Evolutionary conservation across 179 eudicot genomes (phyloP).

Genomic region (Silene coronaria): DNA sequence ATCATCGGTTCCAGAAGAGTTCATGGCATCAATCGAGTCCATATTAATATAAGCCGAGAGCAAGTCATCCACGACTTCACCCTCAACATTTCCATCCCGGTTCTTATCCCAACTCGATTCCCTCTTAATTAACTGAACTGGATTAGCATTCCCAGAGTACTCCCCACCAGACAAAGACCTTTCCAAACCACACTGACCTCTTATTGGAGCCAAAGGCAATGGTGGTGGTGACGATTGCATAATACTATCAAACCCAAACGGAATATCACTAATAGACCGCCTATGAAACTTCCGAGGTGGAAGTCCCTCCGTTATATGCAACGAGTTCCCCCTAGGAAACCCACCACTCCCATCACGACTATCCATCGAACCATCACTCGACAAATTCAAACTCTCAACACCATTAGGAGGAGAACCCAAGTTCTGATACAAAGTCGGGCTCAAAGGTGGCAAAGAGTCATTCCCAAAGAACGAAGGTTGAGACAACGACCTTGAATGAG

Average conservation of each 20-base stretch:
- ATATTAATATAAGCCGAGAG: slow-evolving; percentile 79
- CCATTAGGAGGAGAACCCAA: slow-evolving; percentile 28
- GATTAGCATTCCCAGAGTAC: slow-evolving; percentile 36
- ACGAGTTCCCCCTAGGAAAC: slow-evolving; percentile 35
- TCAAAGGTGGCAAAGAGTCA: slow-evolving; percentile 83
- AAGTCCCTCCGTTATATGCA: slow-evolving; percentile 52
- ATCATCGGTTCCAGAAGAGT: slow-evolving; percentile 67
- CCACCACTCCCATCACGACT: slow-evolving; percentile 45
- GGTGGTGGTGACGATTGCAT: slow-evolving; percentile 61
- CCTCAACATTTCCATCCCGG: slow-evolving; percentile 46
- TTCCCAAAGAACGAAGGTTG: slow-evolving; percentile 60
- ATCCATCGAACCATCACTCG: slow-evolving; percentile 51
- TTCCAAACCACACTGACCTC: slow-evolving; percentile 40
- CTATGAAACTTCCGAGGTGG: slow-evolving; percentile 85
- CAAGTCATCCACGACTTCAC: slow-evolving; percentile 71
- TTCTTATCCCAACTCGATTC: slow-evolving; percentile 58
- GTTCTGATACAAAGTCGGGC: slow-evolving; percentile 62
- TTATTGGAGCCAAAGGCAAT: slow-evolving; percentile 33
- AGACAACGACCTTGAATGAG: slow-evolving; percentile 71
- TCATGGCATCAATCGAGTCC: slow-evolving; percentile 63
- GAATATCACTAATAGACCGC: slow-evolving; percentile 82
- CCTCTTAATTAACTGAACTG: slow-evolving; percentile 58
- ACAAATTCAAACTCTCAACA: slow-evolving; percentile 20
- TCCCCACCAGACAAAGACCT: slow-evolving; percentile 39
- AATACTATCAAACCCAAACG: slow-evolving; percentile 58